Evolutionary conservation across 2,329 filamentous ascomycete genomes (phyloP).

Genomic region (Podosphaera leucotricha): DNA sequence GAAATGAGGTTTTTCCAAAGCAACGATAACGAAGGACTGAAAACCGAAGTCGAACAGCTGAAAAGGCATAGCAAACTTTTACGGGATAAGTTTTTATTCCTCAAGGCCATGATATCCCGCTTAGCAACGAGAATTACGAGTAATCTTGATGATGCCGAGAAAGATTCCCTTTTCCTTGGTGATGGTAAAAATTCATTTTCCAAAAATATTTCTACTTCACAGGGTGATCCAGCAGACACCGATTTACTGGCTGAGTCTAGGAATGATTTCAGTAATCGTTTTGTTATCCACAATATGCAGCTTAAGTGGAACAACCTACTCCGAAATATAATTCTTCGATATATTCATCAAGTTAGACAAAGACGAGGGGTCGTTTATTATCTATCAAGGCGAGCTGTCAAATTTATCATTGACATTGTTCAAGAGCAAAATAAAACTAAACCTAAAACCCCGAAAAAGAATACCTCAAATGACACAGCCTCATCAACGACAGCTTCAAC

Average conservation of each 20-base stretch:
- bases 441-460: conserved; percentile 11
- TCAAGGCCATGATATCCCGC: conserved; percentile 28
- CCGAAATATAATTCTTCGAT: conserved; percentile 86
- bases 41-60: conserved; percentile 36
- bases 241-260: conserved; percentile 58
- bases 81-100: conserved; percentile 31
- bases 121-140: conserved; percentile 14
- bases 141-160: conserved; percentile 10
- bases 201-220: conserved; percentile 12
- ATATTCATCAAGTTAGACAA: conserved; percentile 93
- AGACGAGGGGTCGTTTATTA: conserved; percentile 94
- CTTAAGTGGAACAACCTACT: conserved; percentile 96
- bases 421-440: conserved; percentile 62
- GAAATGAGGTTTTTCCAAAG: conserved; percentile 40
- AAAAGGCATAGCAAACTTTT: conserved; percentile 30
- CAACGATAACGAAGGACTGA: conserved; percentile 25
- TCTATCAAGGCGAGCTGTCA: conserved; percentile 81
- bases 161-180: conserved; percentile 18
- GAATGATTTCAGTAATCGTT: conserved; percentile 93
- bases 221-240: conserved; percentile 32
- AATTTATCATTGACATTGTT: conserved; percentile 94
- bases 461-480: conserved; percentile 13
- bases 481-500: conserved; percentile 10
- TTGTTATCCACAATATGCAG: conserved; percentile 93
- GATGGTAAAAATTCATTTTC: conserved; percentile 12